phyloP scores from a whole-genome alignment of 495 filamentous ascomycete species.

The Penicillium waksmanii region DNA sequence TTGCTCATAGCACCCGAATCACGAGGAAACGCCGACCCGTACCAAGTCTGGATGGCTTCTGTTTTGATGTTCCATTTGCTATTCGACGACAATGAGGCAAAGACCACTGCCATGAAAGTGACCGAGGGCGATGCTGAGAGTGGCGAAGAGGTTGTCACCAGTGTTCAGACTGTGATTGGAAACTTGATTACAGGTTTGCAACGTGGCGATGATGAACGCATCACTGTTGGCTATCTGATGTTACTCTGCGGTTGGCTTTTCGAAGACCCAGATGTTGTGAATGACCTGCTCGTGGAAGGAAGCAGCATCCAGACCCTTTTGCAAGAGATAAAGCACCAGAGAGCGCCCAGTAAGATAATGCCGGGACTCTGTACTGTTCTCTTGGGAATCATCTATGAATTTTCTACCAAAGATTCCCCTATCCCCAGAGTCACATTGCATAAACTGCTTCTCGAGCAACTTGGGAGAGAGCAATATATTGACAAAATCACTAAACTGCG shows the following conservation, averaged over 20 bases:
- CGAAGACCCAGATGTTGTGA: conserved; percentile 87
- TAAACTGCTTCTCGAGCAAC: conserved; percentile 73
- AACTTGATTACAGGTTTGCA: conserved; percentile 79
- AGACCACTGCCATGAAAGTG: conserved; percentile 77
- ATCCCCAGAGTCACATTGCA: conserved; percentile 82
- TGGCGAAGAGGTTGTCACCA: conserved; percentile 95
- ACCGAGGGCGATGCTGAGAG: conserved; percentile 86
- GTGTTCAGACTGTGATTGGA: conserved; percentile 81
- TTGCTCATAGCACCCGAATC: conserved; percentile 66
- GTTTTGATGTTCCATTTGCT: conserved; percentile 90
- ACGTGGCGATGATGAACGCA: conserved; percentile 76
- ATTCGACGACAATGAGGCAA: conserved; percentile 78
- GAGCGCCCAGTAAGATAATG: conserved; percentile 62
- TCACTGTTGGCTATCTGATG: conserved; percentile 88
- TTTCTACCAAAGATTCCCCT: conserved; percentile 95
- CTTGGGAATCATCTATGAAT: conserved; percentile 91
- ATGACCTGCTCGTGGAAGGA: conserved; percentile 95
- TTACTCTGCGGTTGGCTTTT: conserved; percentile 91
- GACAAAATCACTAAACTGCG: conserved; percentile 81
- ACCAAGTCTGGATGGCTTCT: conserved; percentile 88
- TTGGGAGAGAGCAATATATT: conserved; percentile 88
- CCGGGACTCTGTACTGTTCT: conserved; percentile 83
- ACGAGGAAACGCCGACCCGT: conserved; percentile 72
- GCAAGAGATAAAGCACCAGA: conserved; percentile 68
- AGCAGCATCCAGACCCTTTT: conserved; percentile 86